Evolutionary conservation across 129 eudicot species (phyloP).

Genomic region (Escallonia rubra): DNA sequence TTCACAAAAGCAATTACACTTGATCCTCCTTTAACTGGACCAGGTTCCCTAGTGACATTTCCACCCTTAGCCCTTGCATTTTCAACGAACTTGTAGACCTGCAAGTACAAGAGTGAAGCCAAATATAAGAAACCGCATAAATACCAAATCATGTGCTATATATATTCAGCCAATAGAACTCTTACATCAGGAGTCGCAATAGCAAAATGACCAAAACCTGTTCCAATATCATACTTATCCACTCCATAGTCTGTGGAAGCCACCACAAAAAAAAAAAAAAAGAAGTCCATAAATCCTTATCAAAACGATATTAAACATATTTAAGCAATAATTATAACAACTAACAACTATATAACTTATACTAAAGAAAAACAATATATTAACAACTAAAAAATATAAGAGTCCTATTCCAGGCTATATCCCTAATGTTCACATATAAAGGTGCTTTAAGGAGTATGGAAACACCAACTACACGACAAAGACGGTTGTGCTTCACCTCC

Average conservation of each 20-base stretch:
- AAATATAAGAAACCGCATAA: background rate
- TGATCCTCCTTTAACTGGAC: slow-evolving; percentile 86
- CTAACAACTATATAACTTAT: no score
- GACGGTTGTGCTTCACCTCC: no score
- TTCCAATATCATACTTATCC: slow-evolving; percentile 86
- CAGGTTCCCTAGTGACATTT: slow-evolving; percentile 69
- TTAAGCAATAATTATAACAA: no score
- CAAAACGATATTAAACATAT: no score
- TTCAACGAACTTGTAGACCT: slow-evolving; percentile 80
- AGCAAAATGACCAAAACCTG: slow-evolving; percentile 97
- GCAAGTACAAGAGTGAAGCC: background rate
- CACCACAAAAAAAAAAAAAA: background rate
- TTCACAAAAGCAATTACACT: slow-evolving; percentile 85
- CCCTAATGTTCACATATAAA: no score
- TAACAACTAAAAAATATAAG: no score
- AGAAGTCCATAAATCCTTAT: no score
- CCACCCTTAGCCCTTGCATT: slow-evolving; percentile 75
- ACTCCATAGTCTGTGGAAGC: slow-evolving; percentile 78
- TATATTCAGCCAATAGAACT: slow-evolving; percentile 1
- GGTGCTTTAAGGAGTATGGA: no score
- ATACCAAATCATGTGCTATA: background rate
- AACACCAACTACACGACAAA: no score
- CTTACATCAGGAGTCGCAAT: slow-evolving; percentile 89
- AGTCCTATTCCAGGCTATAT: no score
- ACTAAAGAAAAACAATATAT: no score